Conservation (phyloP, 1,139 yeast genomes). For the Meyerozyma carpophila region DNA sequence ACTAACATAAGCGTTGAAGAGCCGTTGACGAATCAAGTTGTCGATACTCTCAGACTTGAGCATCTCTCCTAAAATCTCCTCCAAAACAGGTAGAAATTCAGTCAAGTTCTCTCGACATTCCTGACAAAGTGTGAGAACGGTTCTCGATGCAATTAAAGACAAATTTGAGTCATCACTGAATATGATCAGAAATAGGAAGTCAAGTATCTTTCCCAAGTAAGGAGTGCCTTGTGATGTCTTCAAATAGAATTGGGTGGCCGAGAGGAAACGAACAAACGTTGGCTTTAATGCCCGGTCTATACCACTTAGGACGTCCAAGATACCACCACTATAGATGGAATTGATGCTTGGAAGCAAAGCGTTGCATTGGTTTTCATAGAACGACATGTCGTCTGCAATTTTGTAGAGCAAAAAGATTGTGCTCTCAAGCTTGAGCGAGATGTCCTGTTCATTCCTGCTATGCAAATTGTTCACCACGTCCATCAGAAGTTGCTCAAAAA, state of each 20-base stretch:
- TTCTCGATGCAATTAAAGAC: slow-evolving; percentile 47
- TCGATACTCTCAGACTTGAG: slow-evolving; percentile 41
- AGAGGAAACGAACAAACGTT: slow-evolving; percentile 48
- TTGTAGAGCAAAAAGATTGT: slow-evolving; percentile 60
- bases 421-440: slow-evolving; percentile 44
- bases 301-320: slow-evolving; percentile 18
- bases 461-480: slow-evolving; percentile 28
- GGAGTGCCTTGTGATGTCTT: slow-evolving; percentile 28
- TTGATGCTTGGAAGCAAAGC: slow-evolving; percentile 22
- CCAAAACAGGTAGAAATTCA: slow-evolving; percentile 47
- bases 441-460: slow-evolving; percentile 16
- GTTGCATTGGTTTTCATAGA: slow-evolving; percentile 31
- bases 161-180: slow-evolving; percentile 16
- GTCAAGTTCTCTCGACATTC: slow-evolving; percentile 47
- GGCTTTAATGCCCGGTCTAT: slow-evolving; percentile 18
- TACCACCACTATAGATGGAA: slow-evolving; percentile 19
- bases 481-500: slow-evolving; percentile 47
- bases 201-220: slow-evolving; percentile 45
- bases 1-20: slow-evolving; percentile 57
- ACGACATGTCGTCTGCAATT: slow-evolving; percentile 44
- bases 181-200: slow-evolving; percentile 35
- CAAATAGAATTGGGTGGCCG: slow-evolving; percentile 53
- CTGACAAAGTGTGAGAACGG: slow-evolving; percentile 58
- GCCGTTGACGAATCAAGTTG: slow-evolving; percentile 51
- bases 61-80: slow-evolving; percentile 48